phyloP scores from a whole-genome alignment of 139 green algal species.

The Desmodesmus armatus region DNA sequence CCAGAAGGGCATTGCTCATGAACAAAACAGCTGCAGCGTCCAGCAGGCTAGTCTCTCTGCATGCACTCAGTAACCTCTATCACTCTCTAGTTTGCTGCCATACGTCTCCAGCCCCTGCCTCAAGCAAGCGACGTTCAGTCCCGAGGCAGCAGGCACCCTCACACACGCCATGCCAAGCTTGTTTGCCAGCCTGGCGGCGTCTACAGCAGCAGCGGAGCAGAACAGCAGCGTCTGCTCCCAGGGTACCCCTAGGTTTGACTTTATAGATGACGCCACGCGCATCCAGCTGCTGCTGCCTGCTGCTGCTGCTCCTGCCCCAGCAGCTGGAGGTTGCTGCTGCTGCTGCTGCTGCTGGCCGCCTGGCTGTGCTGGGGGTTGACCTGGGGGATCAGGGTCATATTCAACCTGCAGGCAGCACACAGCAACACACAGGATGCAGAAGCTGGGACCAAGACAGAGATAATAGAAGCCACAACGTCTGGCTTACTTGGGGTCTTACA shows the following conservation, averaged over 20 bases:
- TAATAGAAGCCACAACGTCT: too few species aligned
- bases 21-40: too few species aligned
- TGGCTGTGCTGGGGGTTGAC: too few species aligned
- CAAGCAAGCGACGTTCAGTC: neutral
- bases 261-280: slow-evolving; percentile 8
- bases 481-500: too few species aligned
- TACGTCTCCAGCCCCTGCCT: slow-evolving; percentile 7
- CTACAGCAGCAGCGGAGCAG: neutral
- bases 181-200: neutral
- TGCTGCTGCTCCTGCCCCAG: neutral
- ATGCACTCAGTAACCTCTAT: slow-evolving; percentile 30
- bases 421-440: too few species aligned
- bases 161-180: slow-evolving; percentile 2
- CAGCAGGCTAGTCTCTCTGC: too few species aligned
- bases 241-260: neutral
- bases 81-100: neutral
- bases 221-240: slow-evolving; percentile 21
- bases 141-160: neutral
- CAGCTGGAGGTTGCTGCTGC: slow-evolving; percentile 14
- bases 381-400: neutral
- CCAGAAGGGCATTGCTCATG: too few species aligned
- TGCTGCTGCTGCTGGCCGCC: slow-evolving; percentile 16
- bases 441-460: too few species aligned
- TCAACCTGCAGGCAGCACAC: neutral
- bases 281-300: neutral